Conservation (phyloP, 2,329 filamentous ascomycete species). For the Venturiaceae sp. region DNA sequence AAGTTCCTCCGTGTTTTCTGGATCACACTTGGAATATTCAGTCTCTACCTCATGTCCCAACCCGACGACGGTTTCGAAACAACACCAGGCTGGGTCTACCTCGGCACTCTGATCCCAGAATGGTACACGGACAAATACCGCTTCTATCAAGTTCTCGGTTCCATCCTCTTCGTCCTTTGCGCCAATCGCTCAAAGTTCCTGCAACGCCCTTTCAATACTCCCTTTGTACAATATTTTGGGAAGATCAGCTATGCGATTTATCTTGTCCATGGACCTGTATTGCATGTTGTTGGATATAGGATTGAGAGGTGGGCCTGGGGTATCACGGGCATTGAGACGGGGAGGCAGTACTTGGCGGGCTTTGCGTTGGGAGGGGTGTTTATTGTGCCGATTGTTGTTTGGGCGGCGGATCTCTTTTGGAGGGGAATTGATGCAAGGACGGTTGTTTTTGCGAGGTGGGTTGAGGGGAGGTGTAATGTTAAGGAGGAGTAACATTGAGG, state of each 20-base stretch:
- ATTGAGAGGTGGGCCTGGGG: conserved; percentile 10
- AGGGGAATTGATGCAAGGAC: conserved; percentile 10
- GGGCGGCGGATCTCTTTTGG: conserved; percentile 12
- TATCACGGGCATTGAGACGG: conserved; percentile 9
- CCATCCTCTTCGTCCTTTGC: conserved; percentile 7
- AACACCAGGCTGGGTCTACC: conserved; percentile 32
- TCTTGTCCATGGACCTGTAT: conserved; percentile 26
- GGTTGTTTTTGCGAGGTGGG: conserved; percentile 11
- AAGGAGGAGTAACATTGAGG: background rate
- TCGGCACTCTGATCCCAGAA: conserved; percentile 27
- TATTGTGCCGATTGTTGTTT: conserved; percentile 9
- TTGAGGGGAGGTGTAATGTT: conserved; percentile 8
- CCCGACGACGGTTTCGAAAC: conserved; percentile 29
- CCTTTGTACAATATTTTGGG: conserved; percentile 34
- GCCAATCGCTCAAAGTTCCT: conserved; percentile 21
- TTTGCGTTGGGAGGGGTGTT: conserved; percentile 6
- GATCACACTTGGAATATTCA: conserved; percentile 26
- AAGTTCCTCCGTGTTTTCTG: conserved; percentile 13
- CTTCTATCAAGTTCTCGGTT: conserved; percentile 32
- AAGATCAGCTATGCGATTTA: conserved; percentile 39
- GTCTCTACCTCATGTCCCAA: conserved; percentile 32
- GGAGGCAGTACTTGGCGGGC: conserved; percentile 9
- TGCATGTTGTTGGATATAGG: conserved; percentile 11
- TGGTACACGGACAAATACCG: conserved; percentile 33
- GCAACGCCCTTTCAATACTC: conserved; percentile 30